Conservation (phyloP, 306 rosid species). For the Datisca glomerata region DNA sequence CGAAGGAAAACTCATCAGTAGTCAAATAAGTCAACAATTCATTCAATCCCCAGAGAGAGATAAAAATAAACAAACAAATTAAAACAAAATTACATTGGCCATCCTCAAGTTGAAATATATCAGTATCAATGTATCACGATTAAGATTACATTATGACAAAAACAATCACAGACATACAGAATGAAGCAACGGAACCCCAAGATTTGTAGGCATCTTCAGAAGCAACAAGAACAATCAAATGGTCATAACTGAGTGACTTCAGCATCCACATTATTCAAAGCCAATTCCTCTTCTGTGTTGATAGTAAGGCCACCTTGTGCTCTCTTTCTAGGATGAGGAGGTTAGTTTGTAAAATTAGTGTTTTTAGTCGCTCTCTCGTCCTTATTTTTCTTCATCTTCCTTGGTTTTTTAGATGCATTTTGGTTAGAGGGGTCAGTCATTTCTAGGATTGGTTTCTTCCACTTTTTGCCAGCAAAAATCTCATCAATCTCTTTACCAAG, state of each 20-base stretch:
- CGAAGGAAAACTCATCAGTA: no score
- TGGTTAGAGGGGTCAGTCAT: constrained; percentile 11
- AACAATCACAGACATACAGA: no score
- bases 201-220: no score
- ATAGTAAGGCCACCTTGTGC: constrained; percentile 38
- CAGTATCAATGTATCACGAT: no score
- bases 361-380: constrained; percentile 5
- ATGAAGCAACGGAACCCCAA: no score
- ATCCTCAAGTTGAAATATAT: no score
- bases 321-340: constrained; percentile 29
- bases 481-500: constrained; percentile 42
- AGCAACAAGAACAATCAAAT: constrained; percentile 73
- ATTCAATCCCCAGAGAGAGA: no score
- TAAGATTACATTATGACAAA: no score
- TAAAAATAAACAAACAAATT: no score
- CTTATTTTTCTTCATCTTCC: constrained; percentile 23
- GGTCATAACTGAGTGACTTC: constrained; percentile 60
- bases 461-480: constrained; percentile 38
- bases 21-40: no score
- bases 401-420: constrained; percentile 10
- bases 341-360: constrained; percentile 16
- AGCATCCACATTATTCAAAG: constrained; percentile 32
- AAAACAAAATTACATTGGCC: no score
- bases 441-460: constrained; percentile 29
- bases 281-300: constrained; percentile 50